A percentile compares a stretch with the other conserved stretches of the same genome.
phyloP scores from a whole-genome alignment of 106 monocot species.

The Allium cepa region DNA sequence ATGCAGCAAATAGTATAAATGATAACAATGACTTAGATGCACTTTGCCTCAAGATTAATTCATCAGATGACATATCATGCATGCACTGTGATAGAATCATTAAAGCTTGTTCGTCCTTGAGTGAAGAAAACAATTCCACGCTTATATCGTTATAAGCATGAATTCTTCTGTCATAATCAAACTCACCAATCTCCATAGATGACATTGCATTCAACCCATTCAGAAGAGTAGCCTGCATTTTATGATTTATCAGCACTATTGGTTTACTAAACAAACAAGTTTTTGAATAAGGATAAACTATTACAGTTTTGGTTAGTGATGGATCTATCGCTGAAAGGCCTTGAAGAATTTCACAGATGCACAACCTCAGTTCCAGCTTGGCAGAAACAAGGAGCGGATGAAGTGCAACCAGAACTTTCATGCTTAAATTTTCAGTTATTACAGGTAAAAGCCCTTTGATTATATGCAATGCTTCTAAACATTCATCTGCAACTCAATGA shows the following conservation, averaged over 20 bases:
- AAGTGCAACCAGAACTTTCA: constrained; percentile 48
- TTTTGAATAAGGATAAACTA: not conserved
- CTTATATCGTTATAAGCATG: constrained; percentile 49
- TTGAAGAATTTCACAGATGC: constrained; percentile 64
- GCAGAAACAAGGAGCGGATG: constrained; percentile 51
- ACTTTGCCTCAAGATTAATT: constrained; percentile 72
- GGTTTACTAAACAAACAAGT: not conserved
- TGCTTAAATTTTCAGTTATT: constrained; percentile 20
- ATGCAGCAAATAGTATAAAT: constrained; percentile 57
- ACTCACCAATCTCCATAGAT: constrained; percentile 52
- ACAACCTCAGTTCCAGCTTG: constrained; percentile 30
- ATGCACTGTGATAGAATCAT: constrained; percentile 77
- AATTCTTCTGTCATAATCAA: constrained; percentile 85
- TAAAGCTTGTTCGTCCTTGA: constrained; percentile 44
- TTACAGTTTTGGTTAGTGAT: constrained; percentile 60
- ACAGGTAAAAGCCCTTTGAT: constrained; percentile 51
- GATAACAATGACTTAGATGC: constrained; percentile 63
- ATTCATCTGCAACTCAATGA: constrained; percentile 43
- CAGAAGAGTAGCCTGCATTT: constrained; percentile 55
- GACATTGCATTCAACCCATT: constrained; percentile 72
- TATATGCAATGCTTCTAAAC: constrained; percentile 63
- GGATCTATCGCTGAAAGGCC: constrained; percentile 44
- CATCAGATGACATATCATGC: constrained; percentile 78
- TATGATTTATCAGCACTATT: too few relatives aligned
- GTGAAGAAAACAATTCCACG: constrained; percentile 35